A percentile compares a stretch with the other conserved stretches of the same genome.
These are phyloP conservation scores for Tympanopsis confertula DNA, from an alignment of 2,329 filamentous ascomycete genomes.

Conservation along the genomic window DNA sequence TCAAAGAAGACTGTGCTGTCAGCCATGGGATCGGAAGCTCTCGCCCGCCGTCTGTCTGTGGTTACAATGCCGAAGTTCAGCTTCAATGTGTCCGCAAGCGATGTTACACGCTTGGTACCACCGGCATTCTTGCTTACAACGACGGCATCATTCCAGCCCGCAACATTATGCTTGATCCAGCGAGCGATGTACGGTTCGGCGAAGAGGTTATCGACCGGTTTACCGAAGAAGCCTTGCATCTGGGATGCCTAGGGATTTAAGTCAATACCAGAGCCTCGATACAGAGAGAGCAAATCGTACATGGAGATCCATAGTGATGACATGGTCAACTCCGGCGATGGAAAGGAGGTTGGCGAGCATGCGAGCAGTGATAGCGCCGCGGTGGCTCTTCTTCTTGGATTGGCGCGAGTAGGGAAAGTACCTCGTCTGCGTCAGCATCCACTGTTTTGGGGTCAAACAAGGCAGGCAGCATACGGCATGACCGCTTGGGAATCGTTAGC, in stretches of 20 bases:
- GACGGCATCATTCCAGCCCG: conserved; percentile 79
- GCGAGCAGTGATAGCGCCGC: conserved; percentile 88
- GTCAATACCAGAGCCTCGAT: not conserved
- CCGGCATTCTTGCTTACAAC: conserved; percentile 98
- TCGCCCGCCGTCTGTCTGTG: conserved; percentile 57
- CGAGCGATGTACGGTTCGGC: conserved; percentile 89
- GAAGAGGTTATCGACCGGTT: conserved; percentile 92
- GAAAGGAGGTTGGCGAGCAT: conserved; percentile 93
- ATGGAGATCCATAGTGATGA: conserved; percentile 94
- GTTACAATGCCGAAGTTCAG: conserved; percentile 96
- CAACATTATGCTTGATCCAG: conserved; percentile 85
- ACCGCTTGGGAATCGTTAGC: conserved; percentile 6
- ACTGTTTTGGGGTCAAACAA: not conserved
- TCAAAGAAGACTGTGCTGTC: conserved; percentile 68
- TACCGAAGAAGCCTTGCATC: conserved; percentile 99
- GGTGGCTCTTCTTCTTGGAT: conserved; percentile 97
- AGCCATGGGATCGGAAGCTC: conserved; percentile 40
- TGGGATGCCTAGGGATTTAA: conserved; percentile 36
- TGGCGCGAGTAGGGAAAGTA: conserved; percentile 99
- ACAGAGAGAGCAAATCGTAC: conserved; percentile 35
- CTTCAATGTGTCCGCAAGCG: conserved; percentile 87
- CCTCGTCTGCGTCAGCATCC: conserved; percentile 64
- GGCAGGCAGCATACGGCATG: not conserved
- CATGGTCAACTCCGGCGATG: conserved; percentile 90
- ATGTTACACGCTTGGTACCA: conserved; percentile 93